These are phyloP conservation scores for Penicillium pulvis DNA, from an alignment of 495 filamentous ascomycete species.

Conservation along the genomic window DNA sequence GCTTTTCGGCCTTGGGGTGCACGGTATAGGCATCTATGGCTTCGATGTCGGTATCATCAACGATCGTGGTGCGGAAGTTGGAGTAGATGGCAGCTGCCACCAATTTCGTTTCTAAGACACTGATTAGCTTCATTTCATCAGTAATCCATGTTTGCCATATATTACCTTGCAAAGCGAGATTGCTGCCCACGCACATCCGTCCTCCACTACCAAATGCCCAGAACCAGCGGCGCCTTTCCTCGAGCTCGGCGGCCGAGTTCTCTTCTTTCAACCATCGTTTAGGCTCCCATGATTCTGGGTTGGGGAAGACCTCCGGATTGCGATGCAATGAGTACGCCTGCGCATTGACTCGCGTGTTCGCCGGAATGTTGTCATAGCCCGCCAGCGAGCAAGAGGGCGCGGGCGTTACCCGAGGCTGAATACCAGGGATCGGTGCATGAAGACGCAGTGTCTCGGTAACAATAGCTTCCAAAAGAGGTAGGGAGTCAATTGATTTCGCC, in stretches of 20 bases:
- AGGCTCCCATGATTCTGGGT: slow-evolving; percentile 62
- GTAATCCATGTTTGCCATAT: background rate
- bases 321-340: slow-evolving; percentile 73
- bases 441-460: slow-evolving; percentile 76
- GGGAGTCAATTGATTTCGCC: slow-evolving; percentile 66
- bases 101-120: slow-evolving; percentile 47
- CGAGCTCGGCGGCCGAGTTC: slow-evolving; percentile 38
- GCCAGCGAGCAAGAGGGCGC: slow-evolving; percentile 52
- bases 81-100: slow-evolving; percentile 61
- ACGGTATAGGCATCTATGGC: slow-evolving; percentile 69
- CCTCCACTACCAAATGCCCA: slow-evolving; percentile 87
- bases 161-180: slow-evolving; percentile 76
- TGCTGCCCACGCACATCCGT: slow-evolving; percentile 81
- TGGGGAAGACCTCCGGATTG: slow-evolving; percentile 60
- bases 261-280: slow-evolving; percentile 59
- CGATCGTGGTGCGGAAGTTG: slow-evolving; percentile 63
- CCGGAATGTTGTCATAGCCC: slow-evolving; percentile 56
- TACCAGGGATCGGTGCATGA: slow-evolving; percentile 73
- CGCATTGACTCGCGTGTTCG: slow-evolving; percentile 67
- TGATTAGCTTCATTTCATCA: slow-evolving; percentile 10
- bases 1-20: slow-evolving; percentile 51
- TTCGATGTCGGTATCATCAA: slow-evolving; percentile 59
- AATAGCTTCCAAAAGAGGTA: slow-evolving; percentile 74
- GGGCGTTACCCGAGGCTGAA: slow-evolving; percentile 75
- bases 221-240: slow-evolving; percentile 68